Evolutionary conservation across 108 stramenopile species (phyloP), one percentile per base, ranked within the genome.

Genomic region (Chaetoceros tenuissimus): DNA sequence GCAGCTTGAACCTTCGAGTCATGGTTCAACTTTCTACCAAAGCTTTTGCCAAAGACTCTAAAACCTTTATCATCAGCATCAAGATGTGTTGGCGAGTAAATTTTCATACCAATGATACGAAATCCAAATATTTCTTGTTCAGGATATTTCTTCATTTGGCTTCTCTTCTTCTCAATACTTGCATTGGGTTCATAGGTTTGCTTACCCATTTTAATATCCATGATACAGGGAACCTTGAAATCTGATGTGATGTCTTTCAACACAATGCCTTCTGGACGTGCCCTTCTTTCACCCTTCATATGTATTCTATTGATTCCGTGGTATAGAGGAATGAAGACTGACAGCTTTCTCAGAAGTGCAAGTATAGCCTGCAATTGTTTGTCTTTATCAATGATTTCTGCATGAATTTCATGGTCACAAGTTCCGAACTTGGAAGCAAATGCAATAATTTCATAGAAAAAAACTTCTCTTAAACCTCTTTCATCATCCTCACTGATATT

Each of bases 151-250:
- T 49, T 30, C 7, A 23, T 49, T 57, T 94, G 85, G 27, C 73
- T 50, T n/a, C 13, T 23, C 68, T 76, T 66, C 56, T 94, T 94
- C 24, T 79, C 75, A 16, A 53, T 22, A 3, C 80, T 53, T 21
- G 83, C 82, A 49, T 79, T 59, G 18, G 88, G 92, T 57, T 94
- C 92, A 48, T 72, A 94, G 0, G 88, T 75, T 66, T 83, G 81
- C 13, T 72, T 73, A 19, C 92, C 92, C 72, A 94, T 85, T 69
- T 94, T 94, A 29, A 94, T 50, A 59, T 94, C 92, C 53, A 94
- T 75, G 13, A 89, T 75, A 58, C 82, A 85, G 1, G 92, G 86
- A 43, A 79, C 64, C 24, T 43, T 26, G 56, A 79, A 89, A 40
- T 59, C 62, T 25, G 43, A 25, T 13, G 84, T 84, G 3, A 83